Conservation (phyloP, 2,329 filamentous ascomycete genomes). For the Alternaria gaisen region DNA sequence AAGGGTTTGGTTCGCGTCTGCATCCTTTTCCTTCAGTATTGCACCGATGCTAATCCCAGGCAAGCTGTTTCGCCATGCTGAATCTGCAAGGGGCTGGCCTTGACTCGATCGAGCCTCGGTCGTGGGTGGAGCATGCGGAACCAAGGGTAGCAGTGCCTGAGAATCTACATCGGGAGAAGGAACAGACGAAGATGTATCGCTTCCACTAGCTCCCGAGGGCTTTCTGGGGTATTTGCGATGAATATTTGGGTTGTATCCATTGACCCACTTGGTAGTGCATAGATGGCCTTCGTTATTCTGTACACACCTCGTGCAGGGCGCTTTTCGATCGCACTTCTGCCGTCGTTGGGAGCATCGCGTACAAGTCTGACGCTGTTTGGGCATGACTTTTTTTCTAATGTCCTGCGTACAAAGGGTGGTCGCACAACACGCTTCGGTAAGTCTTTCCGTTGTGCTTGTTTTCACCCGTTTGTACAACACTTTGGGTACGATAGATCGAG, state of each 20-base stretch:
- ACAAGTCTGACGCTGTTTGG: constrained; percentile 45
- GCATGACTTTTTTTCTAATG: constrained; percentile 28
- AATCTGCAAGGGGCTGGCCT: constrained; percentile 16
- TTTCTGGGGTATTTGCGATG: constrained; percentile 41
- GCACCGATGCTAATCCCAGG: constrained; percentile 39
- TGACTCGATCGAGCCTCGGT: background rate
- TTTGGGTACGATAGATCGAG: background rate
- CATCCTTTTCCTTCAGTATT: constrained; percentile 36
- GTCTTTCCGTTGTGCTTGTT: background rate
- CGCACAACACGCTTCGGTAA: background rate
- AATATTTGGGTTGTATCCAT: constrained; percentile 44
- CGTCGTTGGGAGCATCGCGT: constrained; percentile 39
- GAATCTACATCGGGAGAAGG: constrained; percentile 4
- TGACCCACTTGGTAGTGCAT: constrained; percentile 45
- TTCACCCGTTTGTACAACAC: background rate
- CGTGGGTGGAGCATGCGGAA: background rate
- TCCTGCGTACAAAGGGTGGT: background rate
- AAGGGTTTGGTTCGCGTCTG: constrained; percentile 18
- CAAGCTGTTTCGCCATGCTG: constrained; percentile 26
- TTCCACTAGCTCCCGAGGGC: constrained; percentile 12
- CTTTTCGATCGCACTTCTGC: constrained; percentile 47
- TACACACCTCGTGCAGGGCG: constrained; percentile 37
- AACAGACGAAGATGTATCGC: constrained; percentile 17
- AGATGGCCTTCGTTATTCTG: constrained; percentile 45
- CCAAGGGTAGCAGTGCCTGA: constrained; percentile 5